Base-by-base conservation (phyloP, 108 stramenopile genomes). In the Schizochytrium sp. region DNA sequence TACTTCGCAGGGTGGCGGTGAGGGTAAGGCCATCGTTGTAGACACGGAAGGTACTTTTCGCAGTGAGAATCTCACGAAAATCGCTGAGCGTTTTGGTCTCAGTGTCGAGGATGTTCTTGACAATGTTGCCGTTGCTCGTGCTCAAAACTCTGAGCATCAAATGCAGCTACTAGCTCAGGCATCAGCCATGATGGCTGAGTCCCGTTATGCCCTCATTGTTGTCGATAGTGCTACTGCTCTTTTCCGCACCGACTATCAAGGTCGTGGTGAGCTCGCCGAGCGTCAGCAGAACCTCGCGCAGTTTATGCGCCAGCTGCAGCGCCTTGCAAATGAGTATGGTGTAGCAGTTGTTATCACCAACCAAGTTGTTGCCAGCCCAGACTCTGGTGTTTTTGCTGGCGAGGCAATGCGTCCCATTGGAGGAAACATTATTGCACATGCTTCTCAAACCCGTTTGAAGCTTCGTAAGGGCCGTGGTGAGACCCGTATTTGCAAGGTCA, bases 31-130 rank as follows among this genome's bases (percentile, higher is more conserved):
- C 56, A 98, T 99, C 83, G 99, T 98, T 93, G 98, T 99, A 89
- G 99, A 99, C 91, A 99, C 99, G 2, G 99, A 99, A 91, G 98
- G 98, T 58, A 98, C 97, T 46, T 99, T 99, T 91, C 97, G 99
- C 60, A 98, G 98, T 10, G 90, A 96, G 83, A 95, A 97, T 72
- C 94, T 99, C 41, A 94, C 96, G 60, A 95, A 94, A n/a, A 99
- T 99, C 92, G 99, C 99, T 46, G 98, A 98, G 90, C 96, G 99
- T 12, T 99, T 97, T 93, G 97, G 97, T 45, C 92, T 98, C 90
- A 97, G 97, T 8, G 94, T 91, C 28, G 91, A 95, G 42, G 96
- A 96, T 17, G 97, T 98, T 7, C 93, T 99, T 76, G 99, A 99
- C 90, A 99, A 99, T 93, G 97, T 99, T 50, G 97, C 98, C 38